Base-by-base conservation (phyloP, 345 rosid species). In the Lagerstroemia speciosa region DNA sequence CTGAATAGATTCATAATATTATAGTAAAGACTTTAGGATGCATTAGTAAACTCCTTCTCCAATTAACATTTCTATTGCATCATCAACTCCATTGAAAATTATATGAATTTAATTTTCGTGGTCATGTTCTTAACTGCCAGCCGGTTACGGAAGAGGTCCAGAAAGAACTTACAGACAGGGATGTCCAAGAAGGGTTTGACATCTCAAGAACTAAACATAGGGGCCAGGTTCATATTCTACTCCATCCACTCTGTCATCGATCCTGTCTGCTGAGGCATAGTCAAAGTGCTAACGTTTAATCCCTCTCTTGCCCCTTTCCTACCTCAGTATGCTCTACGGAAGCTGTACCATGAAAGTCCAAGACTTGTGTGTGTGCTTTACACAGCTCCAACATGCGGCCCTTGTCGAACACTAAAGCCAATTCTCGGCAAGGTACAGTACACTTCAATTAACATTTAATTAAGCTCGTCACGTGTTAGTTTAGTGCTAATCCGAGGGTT, bases 381-480 rank as follows among this genome's bases (percentile, higher is more conserved):
- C 73, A 93, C 99, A 31, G 62, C 97, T 68, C 97, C 96, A 72
- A 89, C 97, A 27, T 93, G 99, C 72, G 99, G 99, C 75, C 99
- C 97, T 53, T 93, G 99, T 73, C 82, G 95, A 73, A 93, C 97
- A 60, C 83, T 93, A 77, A 93, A 93, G 86, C 99, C 97, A 78
- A 93, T 93, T 80, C 87, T 91, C 68, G 82, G 86, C 93, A 88
- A 86, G 97, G 99, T 93, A 65, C 8, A 46, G 30, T 68, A 33
- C 37, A 20, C 14, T 37, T n/a, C n/a, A 65, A 20, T 65, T 64
- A 19, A 2, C 55, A 48, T 43, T 65, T 10, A 65, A 30, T 27
- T 26, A 11, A 12, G 63, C 20, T 30, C 29, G 29, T 12, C 63
- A 29, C 29, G 8, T 40, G 5, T n/a, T 63, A 26, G n/a, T 19